Conservation (phyloP, 169 alveolate genomes). For the Perkinsus olseni region DNA sequence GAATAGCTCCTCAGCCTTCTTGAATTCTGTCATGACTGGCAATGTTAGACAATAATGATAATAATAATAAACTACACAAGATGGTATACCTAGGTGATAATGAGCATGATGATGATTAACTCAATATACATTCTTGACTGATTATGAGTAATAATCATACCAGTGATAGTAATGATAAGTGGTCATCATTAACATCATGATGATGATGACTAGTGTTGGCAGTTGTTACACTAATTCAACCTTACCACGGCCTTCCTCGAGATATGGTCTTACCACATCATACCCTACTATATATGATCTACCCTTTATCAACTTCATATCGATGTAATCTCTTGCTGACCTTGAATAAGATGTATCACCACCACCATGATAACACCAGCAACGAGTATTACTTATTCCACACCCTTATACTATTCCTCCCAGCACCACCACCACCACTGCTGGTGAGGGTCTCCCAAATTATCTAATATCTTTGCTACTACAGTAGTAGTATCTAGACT, state of each 20-base stretch:
- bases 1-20: neutral
- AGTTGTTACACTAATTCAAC: neutral
- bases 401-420: neutral
- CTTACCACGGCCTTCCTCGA: neutral
- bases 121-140: too few relatives aligned
- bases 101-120: too few relatives aligned
- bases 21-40: neutral
- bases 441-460: neutral
- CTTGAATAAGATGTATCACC: neutral
- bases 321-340: neutral
- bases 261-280: neutral
- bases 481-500: neutral
- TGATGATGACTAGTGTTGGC: too few relatives aligned
- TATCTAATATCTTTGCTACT: neutral
- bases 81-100: too few relatives aligned
- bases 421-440: neutral
- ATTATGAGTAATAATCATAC: too few relatives aligned
- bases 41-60: too few relatives aligned
- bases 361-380: neutral
- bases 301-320: neutral
- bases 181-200: too few relatives aligned
- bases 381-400: neutral
- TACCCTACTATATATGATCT: neutral
- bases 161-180: too few relatives aligned
- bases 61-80: too few relatives aligned